Evolutionary conservation across 495 filamentous ascomycete genomes (phyloP).

Genomic region (Penicillium cinerascens): DNA sequence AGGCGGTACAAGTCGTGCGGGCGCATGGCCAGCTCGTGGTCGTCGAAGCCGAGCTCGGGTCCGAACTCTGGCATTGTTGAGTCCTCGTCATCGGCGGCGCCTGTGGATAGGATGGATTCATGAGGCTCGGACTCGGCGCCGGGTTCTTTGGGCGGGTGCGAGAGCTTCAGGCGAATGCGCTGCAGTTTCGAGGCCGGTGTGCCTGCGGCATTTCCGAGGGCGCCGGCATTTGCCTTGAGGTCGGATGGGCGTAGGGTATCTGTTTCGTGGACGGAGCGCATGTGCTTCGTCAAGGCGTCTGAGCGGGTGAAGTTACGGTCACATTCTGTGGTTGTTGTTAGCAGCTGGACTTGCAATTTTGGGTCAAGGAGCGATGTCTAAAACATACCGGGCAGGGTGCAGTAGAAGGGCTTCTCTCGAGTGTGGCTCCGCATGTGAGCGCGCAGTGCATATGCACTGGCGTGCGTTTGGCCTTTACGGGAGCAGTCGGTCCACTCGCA

Average conservation of each 20-base stretch:
- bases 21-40: conserved; percentile 65
- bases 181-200: conserved; percentile 55
- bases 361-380: not conserved
- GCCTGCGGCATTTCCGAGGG: conserved; percentile 23
- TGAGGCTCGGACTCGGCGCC: conserved; percentile 46
- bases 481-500: conserved; percentile 93
- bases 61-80: conserved; percentile 41
- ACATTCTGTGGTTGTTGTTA: conserved; percentile 64
- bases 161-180: conserved; percentile 66
- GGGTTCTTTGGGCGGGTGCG: conserved; percentile 43
- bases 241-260: conserved; percentile 88
- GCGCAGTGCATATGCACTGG: conserved; percentile 89
- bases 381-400: conserved; percentile 76
- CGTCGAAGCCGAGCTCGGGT: conserved; percentile 55
- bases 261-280: conserved; percentile 97
- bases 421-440: conserved; percentile 98
- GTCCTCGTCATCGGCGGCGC: conserved; percentile 44
- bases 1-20: conserved; percentile 68
- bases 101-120: conserved; percentile 47
- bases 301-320: conserved; percentile 96
- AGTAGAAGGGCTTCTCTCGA: conserved; percentile 97
- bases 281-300: conserved; percentile 95
- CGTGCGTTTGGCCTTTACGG: conserved; percentile 84
- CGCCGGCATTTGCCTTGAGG: conserved; percentile 67
- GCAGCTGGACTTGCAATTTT: not conserved